These are phyloP conservation scores for Podaxis sp. DNA, from an alignment of 768 basidiomycete species.

Conservation along the genomic window DNA sequence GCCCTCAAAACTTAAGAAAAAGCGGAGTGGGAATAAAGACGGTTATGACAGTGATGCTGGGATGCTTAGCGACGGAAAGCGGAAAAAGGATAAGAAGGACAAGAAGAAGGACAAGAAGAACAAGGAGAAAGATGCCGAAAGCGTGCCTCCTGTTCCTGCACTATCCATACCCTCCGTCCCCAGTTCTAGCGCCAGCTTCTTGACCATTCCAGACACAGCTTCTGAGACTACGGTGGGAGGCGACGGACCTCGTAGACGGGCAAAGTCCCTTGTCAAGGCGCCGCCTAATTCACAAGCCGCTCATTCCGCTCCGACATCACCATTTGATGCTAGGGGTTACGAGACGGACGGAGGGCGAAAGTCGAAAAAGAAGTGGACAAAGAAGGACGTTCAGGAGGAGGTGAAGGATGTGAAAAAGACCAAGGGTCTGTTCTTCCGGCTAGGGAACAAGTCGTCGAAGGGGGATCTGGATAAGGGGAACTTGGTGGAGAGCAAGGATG, in stretches of 20 bases:
- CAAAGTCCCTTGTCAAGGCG: slow-evolving; percentile 24
- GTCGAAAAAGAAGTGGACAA: slow-evolving; percentile 20
- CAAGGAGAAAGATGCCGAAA: slow-evolving; percentile 17
- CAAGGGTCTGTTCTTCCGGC: slow-evolving; percentile 44
- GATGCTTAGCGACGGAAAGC: slow-evolving; percentile 44
- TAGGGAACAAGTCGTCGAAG: slow-evolving; percentile 41
- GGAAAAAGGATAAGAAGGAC: slow-evolving; percentile 21
- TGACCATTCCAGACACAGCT: slow-evolving; percentile 6
- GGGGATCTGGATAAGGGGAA: slow-evolving; percentile 32
- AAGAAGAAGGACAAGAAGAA: slow-evolving; percentile 24
- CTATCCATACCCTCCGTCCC: background rate
- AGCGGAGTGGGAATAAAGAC: slow-evolving; percentile 31
- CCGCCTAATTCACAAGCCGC: slow-evolving; percentile 20
- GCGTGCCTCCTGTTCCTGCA: slow-evolving; percentile 3
- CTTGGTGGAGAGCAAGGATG: slow-evolving; percentile 18
- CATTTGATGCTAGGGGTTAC: slow-evolving; percentile 30
- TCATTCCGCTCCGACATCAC: background rate
- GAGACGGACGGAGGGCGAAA: slow-evolving; percentile 39
- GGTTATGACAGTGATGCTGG: slow-evolving; percentile 57
- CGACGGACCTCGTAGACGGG: slow-evolving; percentile 26
- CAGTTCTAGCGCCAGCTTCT: background rate
- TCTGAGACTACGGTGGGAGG: slow-evolving; percentile 15
- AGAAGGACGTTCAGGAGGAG: slow-evolving; percentile 7
- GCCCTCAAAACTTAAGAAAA: slow-evolving; percentile 42
- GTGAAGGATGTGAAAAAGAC: slow-evolving; percentile 30